Conservation (phyloP, 768 basidiomycete species). For the Dioszegia aurantiaca region DNA sequence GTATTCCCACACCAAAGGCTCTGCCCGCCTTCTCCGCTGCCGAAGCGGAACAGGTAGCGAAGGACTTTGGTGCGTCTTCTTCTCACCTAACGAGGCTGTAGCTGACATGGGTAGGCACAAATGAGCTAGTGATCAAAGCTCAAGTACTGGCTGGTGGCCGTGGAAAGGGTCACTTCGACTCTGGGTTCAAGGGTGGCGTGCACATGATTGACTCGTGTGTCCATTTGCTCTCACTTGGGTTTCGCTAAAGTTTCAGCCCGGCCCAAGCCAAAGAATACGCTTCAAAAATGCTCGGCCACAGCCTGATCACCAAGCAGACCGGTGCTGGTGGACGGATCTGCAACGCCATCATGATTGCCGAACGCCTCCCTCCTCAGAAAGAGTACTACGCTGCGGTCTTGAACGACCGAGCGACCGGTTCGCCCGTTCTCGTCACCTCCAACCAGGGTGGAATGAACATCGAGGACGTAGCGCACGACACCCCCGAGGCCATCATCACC, state of each 20-base stretch:
- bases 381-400: conserved; percentile 98
- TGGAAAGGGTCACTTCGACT: conserved; percentile 93
- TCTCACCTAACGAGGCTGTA: background rate
- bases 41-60: conserved; percentile 84
- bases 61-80: conserved; percentile 69
- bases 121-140: conserved; percentile 91
- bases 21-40: conserved; percentile 78
- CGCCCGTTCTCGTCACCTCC: conserved; percentile 89
- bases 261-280: conserved; percentile 84
- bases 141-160: conserved; percentile 98
- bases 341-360: conserved; percentile 98
- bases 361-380: conserved; percentile 85
- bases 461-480: conserved; percentile 95
- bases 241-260: conserved; percentile 58
- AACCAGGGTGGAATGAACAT: conserved; percentile 99
- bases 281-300: conserved; percentile 86
- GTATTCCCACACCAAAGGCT: conserved; percentile 90
- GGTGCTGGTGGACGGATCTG: conserved; percentile 87
- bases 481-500: conserved; percentile 91
- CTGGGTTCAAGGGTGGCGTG: conserved; percentile 92
- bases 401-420: conserved; percentile 84
- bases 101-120: conserved; percentile 55
- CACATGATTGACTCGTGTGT: conserved; percentile 82
- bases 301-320: conserved; percentile 98
- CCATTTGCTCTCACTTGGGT: background rate